phyloP scores from a whole-genome alignment of 176 grass and related monocot genomes.

The Aegilops sharonensis region DNA sequence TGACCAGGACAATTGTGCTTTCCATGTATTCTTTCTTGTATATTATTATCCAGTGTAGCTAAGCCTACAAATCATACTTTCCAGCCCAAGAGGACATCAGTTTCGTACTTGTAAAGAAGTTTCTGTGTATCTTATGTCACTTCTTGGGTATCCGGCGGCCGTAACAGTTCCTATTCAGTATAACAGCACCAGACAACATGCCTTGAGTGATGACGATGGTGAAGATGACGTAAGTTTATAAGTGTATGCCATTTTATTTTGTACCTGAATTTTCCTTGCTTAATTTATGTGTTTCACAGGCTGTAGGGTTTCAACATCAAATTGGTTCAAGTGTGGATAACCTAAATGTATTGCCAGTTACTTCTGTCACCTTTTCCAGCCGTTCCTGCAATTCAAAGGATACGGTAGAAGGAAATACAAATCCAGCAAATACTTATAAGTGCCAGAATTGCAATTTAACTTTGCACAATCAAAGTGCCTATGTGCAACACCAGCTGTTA shows the following conservation, averaged over 20 bases:
- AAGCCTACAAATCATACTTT: conserved; percentile 42
- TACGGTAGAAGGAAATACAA: conserved; percentile 22
- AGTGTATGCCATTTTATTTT: conserved; percentile 32
- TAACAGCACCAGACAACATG: conserved; percentile 27
- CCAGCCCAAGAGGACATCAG: conserved; percentile 75
- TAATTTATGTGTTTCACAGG: conserved; percentile 39
- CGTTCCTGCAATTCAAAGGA: conserved; percentile 28
- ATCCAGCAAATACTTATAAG: conserved; percentile 22
- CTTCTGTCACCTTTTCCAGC: conserved; percentile 28
- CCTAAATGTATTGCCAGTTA: conserved; percentile 22
- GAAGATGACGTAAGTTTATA: conserved; percentile 63
- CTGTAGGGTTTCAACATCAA: conserved; percentile 43
- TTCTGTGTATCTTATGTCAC: conserved; percentile 75
- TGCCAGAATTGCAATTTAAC: conserved; percentile 61
- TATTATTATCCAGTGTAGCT: conserved; percentile 23
- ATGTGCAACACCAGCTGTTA: conserved; percentile 58
- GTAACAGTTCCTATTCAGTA: conserved; percentile 34
- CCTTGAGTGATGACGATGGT: conserved; percentile 35
- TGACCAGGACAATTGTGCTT: background rate
- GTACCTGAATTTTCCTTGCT: conserved; percentile 11
- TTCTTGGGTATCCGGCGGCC: conserved; percentile 75
- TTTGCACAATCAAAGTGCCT: conserved; percentile 51
- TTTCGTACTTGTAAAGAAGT: conserved; percentile 86
- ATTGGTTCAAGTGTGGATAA: conserved; percentile 33
- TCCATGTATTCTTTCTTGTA: conserved; percentile 11